Percentiles rank a stretch among this genome's conserved stretches.
phyloP scores from a whole-genome alignment of 495 filamentous ascomycete genomes.

The Neurospora sp. region DNA sequence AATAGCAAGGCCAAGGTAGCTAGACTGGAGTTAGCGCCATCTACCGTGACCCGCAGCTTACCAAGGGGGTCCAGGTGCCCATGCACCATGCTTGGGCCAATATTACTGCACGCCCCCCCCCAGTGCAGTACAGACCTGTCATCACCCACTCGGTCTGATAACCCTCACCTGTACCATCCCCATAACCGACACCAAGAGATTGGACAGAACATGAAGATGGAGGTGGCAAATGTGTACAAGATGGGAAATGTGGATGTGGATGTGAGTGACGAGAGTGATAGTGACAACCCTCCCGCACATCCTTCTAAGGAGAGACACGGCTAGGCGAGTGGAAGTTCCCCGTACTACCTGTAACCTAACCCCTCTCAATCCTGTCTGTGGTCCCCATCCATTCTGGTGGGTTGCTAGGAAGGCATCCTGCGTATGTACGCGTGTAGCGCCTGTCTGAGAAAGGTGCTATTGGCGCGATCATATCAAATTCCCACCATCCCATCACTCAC shows the following conservation, averaged over 20 bases:
- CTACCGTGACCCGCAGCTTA: neutral
- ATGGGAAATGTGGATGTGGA: neutral
- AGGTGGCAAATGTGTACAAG: neutral
- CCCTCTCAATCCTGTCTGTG: neutral
- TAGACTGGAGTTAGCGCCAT: neutral
- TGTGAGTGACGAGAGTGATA: neutral
- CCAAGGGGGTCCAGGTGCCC: neutral
- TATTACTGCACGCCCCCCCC: neutral
- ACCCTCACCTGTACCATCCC: neutral
- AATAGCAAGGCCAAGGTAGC: neutral
- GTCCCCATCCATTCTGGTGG: neutral
- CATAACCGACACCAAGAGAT: neutral
- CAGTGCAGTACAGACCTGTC: neutral
- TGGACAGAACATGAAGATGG: neutral
- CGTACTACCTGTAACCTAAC: neutral
- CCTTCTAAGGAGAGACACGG: neutral
- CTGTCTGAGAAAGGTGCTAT: neutral
- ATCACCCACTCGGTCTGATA: neutral
- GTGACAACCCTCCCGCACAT: neutral
- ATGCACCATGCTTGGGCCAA: neutral
- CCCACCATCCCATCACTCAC: neutral
- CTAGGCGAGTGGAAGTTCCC: neutral
- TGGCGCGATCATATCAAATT: neutral
- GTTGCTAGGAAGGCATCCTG: neutral
- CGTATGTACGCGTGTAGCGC: neutral